A percentile compares a stretch with the other conserved stretches of the same genome.
Conservation (phyloP, 441 rosid species). For the Bruguiera hainesii region DNA sequence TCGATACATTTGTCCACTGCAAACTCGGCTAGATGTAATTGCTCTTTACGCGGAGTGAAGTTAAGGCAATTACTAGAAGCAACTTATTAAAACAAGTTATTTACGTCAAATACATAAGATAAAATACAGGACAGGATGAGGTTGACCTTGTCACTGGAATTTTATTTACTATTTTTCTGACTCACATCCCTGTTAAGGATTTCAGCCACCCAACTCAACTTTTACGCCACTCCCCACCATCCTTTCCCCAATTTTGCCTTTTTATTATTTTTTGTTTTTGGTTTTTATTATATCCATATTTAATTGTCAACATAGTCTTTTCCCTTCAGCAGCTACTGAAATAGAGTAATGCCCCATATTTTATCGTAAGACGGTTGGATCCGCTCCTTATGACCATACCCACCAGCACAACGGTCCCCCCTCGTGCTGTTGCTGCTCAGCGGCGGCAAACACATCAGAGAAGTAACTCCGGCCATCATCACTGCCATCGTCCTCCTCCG, state of each 20-base stretch:
- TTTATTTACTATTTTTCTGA: slow-evolving; percentile 15
- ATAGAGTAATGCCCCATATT: neutral
- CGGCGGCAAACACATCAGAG: slow-evolving; percentile 41
- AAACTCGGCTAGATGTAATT: no score
- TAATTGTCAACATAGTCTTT: no score
- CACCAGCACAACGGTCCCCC: slow-evolving; percentile 50
- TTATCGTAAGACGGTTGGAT: neutral
- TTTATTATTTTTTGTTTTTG: neutral
- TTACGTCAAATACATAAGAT: no score
- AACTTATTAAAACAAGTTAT: no score
- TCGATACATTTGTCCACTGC: no score
- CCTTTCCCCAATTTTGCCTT: no score
- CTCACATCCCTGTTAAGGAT: neutral
- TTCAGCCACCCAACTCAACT: slow-evolving; percentile 3
- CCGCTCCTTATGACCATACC: slow-evolving; percentile 44
- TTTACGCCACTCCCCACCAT: neutral
- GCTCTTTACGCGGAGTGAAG: no score
- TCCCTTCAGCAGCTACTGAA: neutral
- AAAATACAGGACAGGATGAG: no score
- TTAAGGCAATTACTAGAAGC: no score
- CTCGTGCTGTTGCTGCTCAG: slow-evolving; percentile 37
- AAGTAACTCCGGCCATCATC: slow-evolving; percentile 53
- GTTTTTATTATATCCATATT: neutral
- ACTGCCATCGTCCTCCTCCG: slow-evolving; percentile 54
- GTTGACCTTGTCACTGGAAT: neutral